These are phyloP conservation scores for Ulmus americana DNA, from an alignment of 331 rosid genomes.

Conservation along the genomic window DNA sequence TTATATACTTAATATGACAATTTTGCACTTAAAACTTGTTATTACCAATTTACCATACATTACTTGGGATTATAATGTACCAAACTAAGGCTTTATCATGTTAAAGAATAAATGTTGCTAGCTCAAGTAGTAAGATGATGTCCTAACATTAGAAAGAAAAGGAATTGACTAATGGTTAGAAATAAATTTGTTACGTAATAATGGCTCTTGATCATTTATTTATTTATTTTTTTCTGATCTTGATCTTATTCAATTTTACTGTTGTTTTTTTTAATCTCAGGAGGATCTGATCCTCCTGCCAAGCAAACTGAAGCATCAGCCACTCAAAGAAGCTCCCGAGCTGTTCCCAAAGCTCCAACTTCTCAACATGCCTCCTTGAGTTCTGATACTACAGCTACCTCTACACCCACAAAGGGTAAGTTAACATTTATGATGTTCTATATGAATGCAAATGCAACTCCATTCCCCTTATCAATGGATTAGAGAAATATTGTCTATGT, in stretches of 20 bases:
- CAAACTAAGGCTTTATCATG: neutral
- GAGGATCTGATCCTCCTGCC: conserved; percentile 45
- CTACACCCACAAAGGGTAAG: conserved; percentile 58
- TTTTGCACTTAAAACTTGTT: too few relatives aligned
- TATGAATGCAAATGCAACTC: neutral
- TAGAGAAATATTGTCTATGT: neutral
- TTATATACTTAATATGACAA: too few relatives aligned
- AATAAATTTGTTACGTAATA: neutral
- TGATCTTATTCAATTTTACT: conserved; percentile 8
- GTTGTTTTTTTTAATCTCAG: conserved; percentile 26
- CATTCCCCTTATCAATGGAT: neutral
- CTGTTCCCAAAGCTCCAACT: conserved; percentile 60
- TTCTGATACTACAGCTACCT: conserved; percentile 29
- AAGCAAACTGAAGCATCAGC: conserved; percentile 48
- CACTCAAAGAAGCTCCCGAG: conserved; percentile 45
- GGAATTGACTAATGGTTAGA: neutral
- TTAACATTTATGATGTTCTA: neutral
- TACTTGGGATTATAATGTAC: too few relatives aligned
- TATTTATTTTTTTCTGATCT: neutral
- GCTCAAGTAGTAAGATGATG: too few relatives aligned
- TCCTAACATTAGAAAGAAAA: too few relatives aligned
- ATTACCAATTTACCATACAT: too few relatives aligned
- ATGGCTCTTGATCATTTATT: conserved; percentile 8
- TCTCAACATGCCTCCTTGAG: conserved; percentile 47
- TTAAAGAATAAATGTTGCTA: neutral